Conservation (phyloP, 73 alveolate species). For the Stentor roeselii region DNA sequence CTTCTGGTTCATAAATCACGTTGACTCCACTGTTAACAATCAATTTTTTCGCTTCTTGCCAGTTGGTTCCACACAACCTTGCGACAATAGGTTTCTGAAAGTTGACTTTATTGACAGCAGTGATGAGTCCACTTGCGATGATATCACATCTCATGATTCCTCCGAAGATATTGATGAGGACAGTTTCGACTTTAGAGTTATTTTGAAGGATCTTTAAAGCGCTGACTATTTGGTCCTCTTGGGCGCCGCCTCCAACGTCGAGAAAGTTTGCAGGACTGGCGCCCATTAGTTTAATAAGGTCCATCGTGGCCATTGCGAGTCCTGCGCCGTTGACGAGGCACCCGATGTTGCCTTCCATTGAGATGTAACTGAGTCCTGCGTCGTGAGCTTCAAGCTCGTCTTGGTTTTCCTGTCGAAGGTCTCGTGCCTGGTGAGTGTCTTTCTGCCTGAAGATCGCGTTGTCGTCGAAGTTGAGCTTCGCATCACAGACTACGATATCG, state of each 20-base stretch:
- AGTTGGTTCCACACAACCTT: constrained; percentile 76
- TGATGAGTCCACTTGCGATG: constrained; percentile 74
- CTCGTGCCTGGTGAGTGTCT: constrained; percentile 68
- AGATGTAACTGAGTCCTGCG: constrained; percentile 60
- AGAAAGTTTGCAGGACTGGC: constrained; percentile 96
- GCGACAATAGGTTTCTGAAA: constrained; percentile 72
- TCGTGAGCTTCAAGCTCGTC: constrained; percentile 67
- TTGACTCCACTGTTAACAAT: constrained; percentile 63
- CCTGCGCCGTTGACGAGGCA: constrained; percentile 99
- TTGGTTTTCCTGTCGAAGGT: constrained; percentile 68
- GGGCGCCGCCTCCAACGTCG: constrained; percentile 96
- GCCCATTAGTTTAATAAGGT: constrained; percentile 60
- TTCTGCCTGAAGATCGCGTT: constrained; percentile 82
- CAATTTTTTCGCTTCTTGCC: constrained; percentile 64
- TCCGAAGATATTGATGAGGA: constrained; percentile 92
- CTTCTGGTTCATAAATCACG: constrained; percentile 68
- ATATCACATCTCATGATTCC: constrained; percentile 77
- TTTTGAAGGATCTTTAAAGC: constrained; percentile 66
- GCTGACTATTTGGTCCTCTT: constrained; percentile 56
- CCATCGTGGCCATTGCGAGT: constrained; percentile 98
- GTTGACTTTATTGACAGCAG: constrained; percentile 60
- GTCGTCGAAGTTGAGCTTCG: constrained; percentile 85
- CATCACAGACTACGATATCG: constrained; percentile 62
- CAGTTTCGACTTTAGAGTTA: constrained; percentile 81
- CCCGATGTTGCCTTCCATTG: constrained; percentile 79